Evolutionary conservation across 2,329 filamentous ascomycete genomes (phyloP), one percentile per base, ranked within the genome.

Genomic region (Penicillium sp.): DNA sequence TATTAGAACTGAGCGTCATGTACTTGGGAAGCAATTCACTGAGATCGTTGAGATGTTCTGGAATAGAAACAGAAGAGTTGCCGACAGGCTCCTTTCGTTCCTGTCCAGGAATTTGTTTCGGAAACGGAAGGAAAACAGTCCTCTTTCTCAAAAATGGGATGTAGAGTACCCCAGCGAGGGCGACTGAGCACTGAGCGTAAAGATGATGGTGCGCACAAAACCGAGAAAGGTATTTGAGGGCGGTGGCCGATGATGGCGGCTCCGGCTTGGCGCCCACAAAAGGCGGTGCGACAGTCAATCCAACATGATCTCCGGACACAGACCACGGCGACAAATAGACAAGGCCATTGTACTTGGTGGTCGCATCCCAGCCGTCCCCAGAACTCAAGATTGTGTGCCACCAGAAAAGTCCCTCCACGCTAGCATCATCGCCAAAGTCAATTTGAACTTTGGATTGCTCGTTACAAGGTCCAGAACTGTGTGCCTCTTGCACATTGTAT

Each of bases 121-220:
- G 58, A 45, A 56, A 25, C 4, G 59, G 58, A 11, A 58, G 56
- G 0, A 37, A 49, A 41, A 55, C 27, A 27, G 40, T 35, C 0
- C 42, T 45, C 11, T 41, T 35, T 1, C 18, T 3, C 18, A 50
- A 29, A 24, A 51, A 53, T 26, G 52, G 56, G 32, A 60, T 57
- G 11, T 43, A 60, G 29, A 60, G 55, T 39, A 42, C 54, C n/a
- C 45, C 51, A 26, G 49, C 50, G 26, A 62, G 57, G 8, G 58
- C 52, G 18, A 48, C 54, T 18, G 54, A 60, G 39, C 54, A 61
- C 40, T 61, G 54, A 18, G 45, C 55, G 39, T 61, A 60, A 36
- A 60, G 39, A 5, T 45, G 46, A 46, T 58, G 47, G 24, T 45
- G 43, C 5, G 26, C 26, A 34, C 58, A 62, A 39, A 62, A 61